Conservation (phyloP, 1,284 basidiomycete genomes). For the Moesziomyces aphidis region DNA sequence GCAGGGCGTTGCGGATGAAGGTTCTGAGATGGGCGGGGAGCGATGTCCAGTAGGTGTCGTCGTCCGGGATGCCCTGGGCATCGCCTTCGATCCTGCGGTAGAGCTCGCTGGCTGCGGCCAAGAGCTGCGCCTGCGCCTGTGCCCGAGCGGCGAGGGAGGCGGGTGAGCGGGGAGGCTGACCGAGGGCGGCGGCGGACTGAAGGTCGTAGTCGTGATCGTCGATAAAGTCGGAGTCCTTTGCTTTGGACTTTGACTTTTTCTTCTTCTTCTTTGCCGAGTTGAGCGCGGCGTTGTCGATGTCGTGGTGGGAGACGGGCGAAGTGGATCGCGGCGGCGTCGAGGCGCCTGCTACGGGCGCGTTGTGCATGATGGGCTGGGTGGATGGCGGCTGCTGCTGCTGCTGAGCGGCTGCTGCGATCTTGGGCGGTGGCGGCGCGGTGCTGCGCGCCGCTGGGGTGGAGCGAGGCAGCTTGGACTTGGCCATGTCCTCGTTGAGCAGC, state of each 20-base stretch:
- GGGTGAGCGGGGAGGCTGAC: slow-evolving; percentile 44
- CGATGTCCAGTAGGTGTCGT: slow-evolving; percentile 74
- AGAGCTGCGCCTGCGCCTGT: slow-evolving; percentile 64
- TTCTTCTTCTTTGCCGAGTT: slow-evolving; percentile 60
- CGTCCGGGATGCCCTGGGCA: slow-evolving; percentile 68
- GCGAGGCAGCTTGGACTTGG: slow-evolving; percentile 51
- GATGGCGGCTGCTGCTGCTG: slow-evolving; percentile 25
- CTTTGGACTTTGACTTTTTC: slow-evolving; percentile 61
- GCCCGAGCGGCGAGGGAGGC: slow-evolving; percentile 54
- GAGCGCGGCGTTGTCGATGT: slow-evolving; percentile 30
- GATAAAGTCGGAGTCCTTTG: slow-evolving; percentile 44
- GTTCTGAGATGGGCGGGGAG: slow-evolving; percentile 73
- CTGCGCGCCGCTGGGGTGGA: slow-evolving; percentile 45
- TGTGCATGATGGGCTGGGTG: slow-evolving; percentile 19
- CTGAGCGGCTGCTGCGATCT: slow-evolving; percentile 46
- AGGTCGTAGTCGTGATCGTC: slow-evolving; percentile 46
- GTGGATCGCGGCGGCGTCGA: slow-evolving; percentile 38
- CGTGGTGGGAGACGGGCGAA: slow-evolving; percentile 36
- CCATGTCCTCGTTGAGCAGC: slow-evolving; percentile 31
- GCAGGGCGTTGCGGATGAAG: slow-evolving; percentile 74
- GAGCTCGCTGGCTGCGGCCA: slow-evolving; percentile 65
- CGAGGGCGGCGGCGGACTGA: slow-evolving; percentile 35
- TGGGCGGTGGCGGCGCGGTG: slow-evolving; percentile 38
- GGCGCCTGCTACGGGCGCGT: slow-evolving; percentile 28
- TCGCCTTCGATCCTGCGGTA: slow-evolving; percentile 67